Percentiles rank a stretch among this genome's conserved stretches.
These are phyloP conservation scores for Globisporangium nagaii DNA, from an alignment of 352 stramenopile species.

Conservation along the genomic window DNA sequence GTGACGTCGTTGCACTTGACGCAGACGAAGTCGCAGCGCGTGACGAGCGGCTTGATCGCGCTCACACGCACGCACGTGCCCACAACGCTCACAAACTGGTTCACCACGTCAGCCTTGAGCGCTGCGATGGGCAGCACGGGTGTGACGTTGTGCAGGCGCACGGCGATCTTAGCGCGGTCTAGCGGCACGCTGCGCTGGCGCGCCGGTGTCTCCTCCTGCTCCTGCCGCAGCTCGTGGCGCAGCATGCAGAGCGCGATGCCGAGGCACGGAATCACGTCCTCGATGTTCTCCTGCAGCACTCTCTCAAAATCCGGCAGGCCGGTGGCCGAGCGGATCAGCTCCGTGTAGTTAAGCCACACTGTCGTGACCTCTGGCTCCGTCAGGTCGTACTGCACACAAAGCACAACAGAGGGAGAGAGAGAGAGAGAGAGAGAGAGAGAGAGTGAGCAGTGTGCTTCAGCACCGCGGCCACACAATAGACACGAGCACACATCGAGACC, in stretches of 20 bases:
- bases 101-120: constrained; percentile 72
- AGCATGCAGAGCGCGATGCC: constrained; percentile 67
- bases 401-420: background rate
- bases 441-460: background rate
- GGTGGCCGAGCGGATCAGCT: constrained; percentile 37
- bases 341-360: constrained; percentile 47
- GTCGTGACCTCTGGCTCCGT: constrained; percentile 37
- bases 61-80: constrained; percentile 80
- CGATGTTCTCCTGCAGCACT: constrained; percentile 47
- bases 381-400: constrained; percentile 33
- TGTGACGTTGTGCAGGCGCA: constrained; percentile 63
- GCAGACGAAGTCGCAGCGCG: constrained; percentile 85
- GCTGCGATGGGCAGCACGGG: constrained; percentile 57
- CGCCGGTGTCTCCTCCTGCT: constrained; percentile 37
- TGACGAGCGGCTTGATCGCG: constrained; percentile 81
- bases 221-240: constrained; percentile 46
- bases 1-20: constrained; percentile 74
- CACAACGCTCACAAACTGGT: constrained; percentile 70
- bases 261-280: constrained; percentile 55
- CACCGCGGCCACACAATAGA: background rate
- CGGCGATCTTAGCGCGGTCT: constrained; percentile 48
- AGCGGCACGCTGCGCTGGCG: constrained; percentile 33
- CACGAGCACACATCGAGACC: background rate
- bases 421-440: background rate
- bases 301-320: constrained; percentile 45